These are phyloP conservation scores for Tuber indicum DNA, from an alignment of 495 filamentous ascomycete genomes.

Conservation along the genomic window DNA sequence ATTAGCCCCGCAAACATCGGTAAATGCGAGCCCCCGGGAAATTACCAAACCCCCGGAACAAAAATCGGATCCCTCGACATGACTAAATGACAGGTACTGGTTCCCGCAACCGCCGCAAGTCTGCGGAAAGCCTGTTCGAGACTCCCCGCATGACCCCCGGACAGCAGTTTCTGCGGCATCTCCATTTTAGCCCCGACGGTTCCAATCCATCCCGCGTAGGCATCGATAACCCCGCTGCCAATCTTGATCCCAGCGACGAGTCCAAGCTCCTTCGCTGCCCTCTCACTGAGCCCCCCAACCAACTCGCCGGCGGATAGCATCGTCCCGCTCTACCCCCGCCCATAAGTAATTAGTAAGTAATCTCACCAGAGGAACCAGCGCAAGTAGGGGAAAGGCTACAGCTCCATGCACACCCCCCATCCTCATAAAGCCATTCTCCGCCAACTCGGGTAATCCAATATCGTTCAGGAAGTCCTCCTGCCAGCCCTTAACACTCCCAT, in stretches of 20 bases:
- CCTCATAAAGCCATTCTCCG: slow-evolving; percentile 76
- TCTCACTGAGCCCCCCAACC: slow-evolving; percentile 74
- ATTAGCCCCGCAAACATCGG: slow-evolving; percentile 6
- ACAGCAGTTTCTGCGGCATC: slow-evolving; percentile 56
- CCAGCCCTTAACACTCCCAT: slow-evolving; percentile 97
- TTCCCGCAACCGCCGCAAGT: slow-evolving; percentile 91
- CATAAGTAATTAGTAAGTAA: slow-evolving; percentile 18
- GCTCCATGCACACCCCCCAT: slow-evolving; percentile 90
- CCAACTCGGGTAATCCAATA: slow-evolving; percentile 77
- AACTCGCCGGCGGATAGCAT: slow-evolving; percentile 87
- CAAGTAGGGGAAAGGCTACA: slow-evolving; percentile 52
- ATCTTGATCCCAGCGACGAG: slow-evolving; percentile 83
- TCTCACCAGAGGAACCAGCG: slow-evolving; percentile 13
- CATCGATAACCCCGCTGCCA: slow-evolving; percentile 93
- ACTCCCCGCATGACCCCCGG: slow-evolving; percentile 57
- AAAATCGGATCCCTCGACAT: slow-evolving; percentile 91
- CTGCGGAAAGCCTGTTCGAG: slow-evolving; percentile 86
- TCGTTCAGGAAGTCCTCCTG: slow-evolving; percentile 82
- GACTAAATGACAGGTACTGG: slow-evolving; percentile 91
- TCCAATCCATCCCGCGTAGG: slow-evolving; percentile 96
- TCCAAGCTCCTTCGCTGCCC: slow-evolving; percentile 74
- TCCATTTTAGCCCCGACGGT: slow-evolving; percentile 94
- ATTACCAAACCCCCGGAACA: slow-evolving; percentile 78
- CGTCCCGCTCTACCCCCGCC: slow-evolving; percentile 65
- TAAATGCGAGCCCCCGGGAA: background rate